phyloP scores from a whole-genome alignment of 2,329 filamentous ascomycete species.

The Ceratocystiopsis brevicomis region DNA sequence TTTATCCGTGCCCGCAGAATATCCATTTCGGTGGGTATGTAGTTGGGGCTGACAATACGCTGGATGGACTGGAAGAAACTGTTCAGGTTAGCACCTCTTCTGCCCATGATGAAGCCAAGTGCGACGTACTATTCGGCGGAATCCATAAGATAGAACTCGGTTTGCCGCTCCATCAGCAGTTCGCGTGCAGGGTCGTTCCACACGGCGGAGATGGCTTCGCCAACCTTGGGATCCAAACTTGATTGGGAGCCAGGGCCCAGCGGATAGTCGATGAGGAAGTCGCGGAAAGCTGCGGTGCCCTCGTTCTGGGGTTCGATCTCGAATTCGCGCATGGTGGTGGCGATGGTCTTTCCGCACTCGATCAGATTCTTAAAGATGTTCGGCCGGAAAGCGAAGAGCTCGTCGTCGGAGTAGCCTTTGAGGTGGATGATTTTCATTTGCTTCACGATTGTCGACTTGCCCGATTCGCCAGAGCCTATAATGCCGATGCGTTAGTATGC shows the following conservation, averaged over 20 bases:
- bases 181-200: constrained; percentile 81
- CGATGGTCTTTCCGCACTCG: constrained; percentile 87
- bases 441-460: constrained; percentile 98
- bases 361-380: constrained; percentile 97
- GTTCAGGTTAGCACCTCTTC: background rate
- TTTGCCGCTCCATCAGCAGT: constrained; percentile 76
- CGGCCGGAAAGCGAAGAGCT: constrained; percentile 80
- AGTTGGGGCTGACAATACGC: constrained; percentile 67
- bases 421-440: constrained; percentile 99
- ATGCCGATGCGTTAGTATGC: constrained; percentile 8
- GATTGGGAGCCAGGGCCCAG: constrained; percentile 82
- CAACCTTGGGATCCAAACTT: constrained; percentile 62
- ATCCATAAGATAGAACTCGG: constrained; percentile 98
- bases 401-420: constrained; percentile 89
- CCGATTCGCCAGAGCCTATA: constrained; percentile 88
- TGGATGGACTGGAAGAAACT: constrained; percentile 93
- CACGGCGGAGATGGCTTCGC: constrained; percentile 63
- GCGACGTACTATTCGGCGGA: constrained; percentile 80
- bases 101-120: too few relatives aligned
- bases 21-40: constrained; percentile 85
- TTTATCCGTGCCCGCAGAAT: constrained; percentile 91
- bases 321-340: constrained; percentile 82
- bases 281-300: constrained; percentile 53
- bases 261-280: constrained; percentile 71
- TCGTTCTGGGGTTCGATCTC: constrained; percentile 58